Evolutionary conservation across 257 asterid species (phyloP), one percentile per base, ranked within the genome.

Genomic region (Ocimum tenuiflorum): DNA sequence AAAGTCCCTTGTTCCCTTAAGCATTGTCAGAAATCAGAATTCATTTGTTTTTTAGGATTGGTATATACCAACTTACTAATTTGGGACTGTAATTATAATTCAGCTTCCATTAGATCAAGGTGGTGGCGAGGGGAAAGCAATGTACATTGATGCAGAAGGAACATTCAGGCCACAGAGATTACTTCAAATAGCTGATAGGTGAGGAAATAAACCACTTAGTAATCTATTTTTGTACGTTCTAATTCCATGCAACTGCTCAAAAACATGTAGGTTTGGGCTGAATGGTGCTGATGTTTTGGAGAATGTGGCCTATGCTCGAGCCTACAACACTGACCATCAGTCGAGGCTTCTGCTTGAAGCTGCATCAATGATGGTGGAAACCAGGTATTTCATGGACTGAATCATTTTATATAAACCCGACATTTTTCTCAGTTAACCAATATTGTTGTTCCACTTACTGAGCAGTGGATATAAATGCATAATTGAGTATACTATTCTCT

Each of bases 91-190:
- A 41, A 52, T 23, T 42, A 24, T 65, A 17, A 60, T 63, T 69
- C 87, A 92, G 99, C 95, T 92, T 72, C 96, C 99, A 13, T 73
- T 92, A 60, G 97, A 92, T 55, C 97, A 89, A 81, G 97, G 99
- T 54, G 99, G 99, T 20, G 97, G 97, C 49, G 96, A 89, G 71
- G 97, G 99, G 57, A 92, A 89, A 81, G 99, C 99, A 20, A 89
- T 92, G 97, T 92, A 92, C 74, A 86, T 92, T 62, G 99, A 92
- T 57, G 97, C 99, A 38, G 97, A 92, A 73, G 99, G 99, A 19
- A 92, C 99, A 47, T 92, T 92, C 83, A 78, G 97, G 79, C 99
- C 97, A 7, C 99, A 92, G 78, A 86, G 99, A 71, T 92, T 92
- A 56, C 80, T 92, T 63, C 99, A 89, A 67, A 92, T 92, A 49